A percentile compares a stretch with the other conserved stretches of the same genome.
These are phyloP conservation scores for Sisymbrium irio DNA, from an alignment of 345 rosid species.

Conservation along the genomic window DNA sequence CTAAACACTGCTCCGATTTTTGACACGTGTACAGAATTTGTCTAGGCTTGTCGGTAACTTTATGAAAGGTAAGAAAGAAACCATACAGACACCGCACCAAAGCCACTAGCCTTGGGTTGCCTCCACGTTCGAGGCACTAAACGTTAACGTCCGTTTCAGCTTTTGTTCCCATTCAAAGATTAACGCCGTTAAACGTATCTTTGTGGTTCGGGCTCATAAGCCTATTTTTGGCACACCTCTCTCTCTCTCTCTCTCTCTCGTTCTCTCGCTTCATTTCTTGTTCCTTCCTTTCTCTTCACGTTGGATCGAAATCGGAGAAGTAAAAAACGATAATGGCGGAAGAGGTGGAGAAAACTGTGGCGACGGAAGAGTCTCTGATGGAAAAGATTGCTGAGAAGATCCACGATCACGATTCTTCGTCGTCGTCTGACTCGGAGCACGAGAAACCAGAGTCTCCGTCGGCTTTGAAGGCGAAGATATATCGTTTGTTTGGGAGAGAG, in stretches of 20 bases:
- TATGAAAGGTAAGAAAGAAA: neutral
- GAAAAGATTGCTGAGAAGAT: conserved; percentile 40
- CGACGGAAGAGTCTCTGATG: conserved; percentile 33
- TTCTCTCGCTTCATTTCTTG: neutral
- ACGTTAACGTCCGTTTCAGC: conserved; percentile 12
- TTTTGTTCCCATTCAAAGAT: neutral
- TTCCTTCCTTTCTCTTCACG: conserved; percentile 14
- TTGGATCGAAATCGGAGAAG: conserved; percentile 16
- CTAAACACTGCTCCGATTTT: neutral
- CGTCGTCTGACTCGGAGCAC: conserved; percentile 52
- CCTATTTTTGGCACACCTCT: neutral
- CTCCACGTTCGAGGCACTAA: conserved; percentile 27
- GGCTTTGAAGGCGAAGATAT: conserved; percentile 56
- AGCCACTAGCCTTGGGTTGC: conserved; percentile 22
- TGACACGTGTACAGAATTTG: conserved; percentile 1
- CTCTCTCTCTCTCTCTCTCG: neutral
- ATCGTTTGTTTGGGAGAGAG: conserved; percentile 80
- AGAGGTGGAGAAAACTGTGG: conserved; percentile 33
- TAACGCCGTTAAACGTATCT: conserved; percentile 38
- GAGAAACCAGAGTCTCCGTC: conserved; percentile 50
- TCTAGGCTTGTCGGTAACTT: conserved; percentile 19
- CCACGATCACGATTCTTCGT: conserved; percentile 47
- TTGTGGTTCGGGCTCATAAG: conserved; percentile 28
- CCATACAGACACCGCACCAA: conserved; percentile 4
- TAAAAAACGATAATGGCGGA: conserved; percentile 39